Evolutionary conservation across 1,284 basidiomycete species (phyloP), one percentile per base, ranked within the genome.

Genomic region (Papiliotrema fonsecae): DNA sequence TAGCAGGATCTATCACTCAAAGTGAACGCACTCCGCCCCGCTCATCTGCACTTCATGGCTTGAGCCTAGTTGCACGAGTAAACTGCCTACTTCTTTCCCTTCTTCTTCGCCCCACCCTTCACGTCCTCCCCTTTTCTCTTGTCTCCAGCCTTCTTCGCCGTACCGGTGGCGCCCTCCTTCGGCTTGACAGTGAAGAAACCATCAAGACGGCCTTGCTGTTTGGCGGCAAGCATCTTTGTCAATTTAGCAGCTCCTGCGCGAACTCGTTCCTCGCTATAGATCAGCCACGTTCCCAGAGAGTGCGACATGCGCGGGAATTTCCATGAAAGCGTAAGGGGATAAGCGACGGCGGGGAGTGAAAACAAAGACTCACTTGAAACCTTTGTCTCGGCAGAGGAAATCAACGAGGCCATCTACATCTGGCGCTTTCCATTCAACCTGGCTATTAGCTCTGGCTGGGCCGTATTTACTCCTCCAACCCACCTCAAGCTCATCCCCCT

Each of bases 191-290:
- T 83, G 74, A 98, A 98, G 76, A 97, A 98, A 0, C 91, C 88
- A 62, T 98, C 96, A 7, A 98, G 77, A 10, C 94, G 84, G 7
- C 94, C 93, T 76, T 98, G 96, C 64, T 97, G 94, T 68, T 97
- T 98, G 35, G 85, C 82, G 45, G 83, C 85, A 41, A 97, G 77
- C 69, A 84, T 87, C 65, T 91, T 94, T 41, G 83, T 75, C 27
- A 99, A 79, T 67, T 97, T 97, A 47, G 94, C 92, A 6, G 89
- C 92, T 16, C 93, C 92, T 68, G 88, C 93, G 24, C 94, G 84
- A 2, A 99, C 91, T 40, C 94, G 85, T 26, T 99, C 94, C 78
- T 98, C 94, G 60, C 91, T 97, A 5, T n/a, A 13, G n/a, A 24
- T 28, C 2, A 25, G 44, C 53, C 52, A 53, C 54, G 45, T 38